Base-by-base conservation (phyloP, 139 green algal genomes). In the Chlorella sp. region DNA sequence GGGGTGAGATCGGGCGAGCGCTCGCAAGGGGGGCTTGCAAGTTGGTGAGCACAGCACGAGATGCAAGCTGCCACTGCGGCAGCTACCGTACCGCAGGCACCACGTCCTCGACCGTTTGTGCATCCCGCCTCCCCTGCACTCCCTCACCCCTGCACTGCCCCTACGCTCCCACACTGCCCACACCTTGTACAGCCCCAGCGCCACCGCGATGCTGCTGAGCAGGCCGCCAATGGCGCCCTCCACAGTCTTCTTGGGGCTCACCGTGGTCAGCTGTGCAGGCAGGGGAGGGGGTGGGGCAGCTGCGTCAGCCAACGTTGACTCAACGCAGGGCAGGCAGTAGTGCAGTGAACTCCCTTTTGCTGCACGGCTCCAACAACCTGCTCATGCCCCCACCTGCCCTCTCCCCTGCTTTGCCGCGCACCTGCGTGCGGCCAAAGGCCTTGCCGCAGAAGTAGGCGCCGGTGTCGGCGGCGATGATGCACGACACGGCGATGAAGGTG, bases 231-330 rank as follows among this genome's bases (percentile, higher is more conserved):
- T 51, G 1, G 96, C 96, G 1, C 96, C 96, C 87, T 99, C 96
- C 67, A 98, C 95, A 1, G 96, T 99, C 90, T 99, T 99, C 86
- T 98, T 98, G 44, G 96, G 96, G 86, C 88, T 95, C 81, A 98
- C 96, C 23, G 90, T 86, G 2, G 89, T 97, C 34, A 99, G 90
- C 78, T 82, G 76, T 39, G 38, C 20, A 26, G 25, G 25, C 11
- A 1, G 26, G 75, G 34, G 28, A 85, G 94, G 91, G 28, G 13
- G 9, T 2, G 56, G 32, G 3, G 15, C 20, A 16, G 13, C 3
- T 60, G 71, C 26, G n/a, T 32, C 26, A 69, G n/a, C 28, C 63
- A 28, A 30, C 28, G 62, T 23, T n/a, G n/a, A n/a, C n/a, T n/a
- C n/a, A n/a, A n/a, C n/a, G n/a, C n/a, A n/a, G n/a, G n/a, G n/a